phyloP scores from a whole-genome alignment of 2,329 filamentous ascomycete genomes.

The Penicillium paneum region DNA sequence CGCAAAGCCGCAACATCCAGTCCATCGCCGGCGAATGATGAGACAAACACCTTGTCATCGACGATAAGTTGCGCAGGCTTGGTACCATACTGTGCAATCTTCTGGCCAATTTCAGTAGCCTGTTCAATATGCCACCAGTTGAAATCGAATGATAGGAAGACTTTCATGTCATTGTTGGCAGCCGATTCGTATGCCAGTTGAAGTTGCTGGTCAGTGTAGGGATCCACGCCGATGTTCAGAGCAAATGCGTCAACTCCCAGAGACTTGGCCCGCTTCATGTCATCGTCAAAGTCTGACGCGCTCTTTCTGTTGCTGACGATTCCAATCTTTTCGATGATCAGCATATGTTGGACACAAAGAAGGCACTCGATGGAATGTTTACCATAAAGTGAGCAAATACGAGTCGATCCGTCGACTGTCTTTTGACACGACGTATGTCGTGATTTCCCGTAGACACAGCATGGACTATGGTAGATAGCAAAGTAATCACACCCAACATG shows the following conservation, averaged over 20 bases:
- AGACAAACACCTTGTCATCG: conserved; percentile 51
- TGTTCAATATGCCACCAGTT: conserved; percentile 47
- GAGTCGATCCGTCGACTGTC: conserved; percentile 23
- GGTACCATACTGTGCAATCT: conserved; percentile 47
- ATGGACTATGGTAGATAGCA: neutral
- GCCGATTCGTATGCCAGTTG: conserved; percentile 50
- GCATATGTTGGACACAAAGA: too few species aligned
- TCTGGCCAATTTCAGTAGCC: conserved; percentile 43
- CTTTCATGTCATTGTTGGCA: conserved; percentile 48
- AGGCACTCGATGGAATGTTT: neutral
- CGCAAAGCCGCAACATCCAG: conserved; percentile 45
- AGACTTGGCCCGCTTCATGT: conserved; percentile 47
- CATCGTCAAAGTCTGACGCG: conserved; percentile 48
- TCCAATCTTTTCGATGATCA: conserved; percentile 38
- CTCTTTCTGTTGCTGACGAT: conserved; percentile 45
- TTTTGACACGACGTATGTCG: neutral
- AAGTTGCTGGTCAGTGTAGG: conserved; percentile 46
- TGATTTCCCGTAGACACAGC: neutral
- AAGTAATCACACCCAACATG: neutral
- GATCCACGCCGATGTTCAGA: conserved; percentile 50
- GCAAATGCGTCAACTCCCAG: conserved; percentile 50
- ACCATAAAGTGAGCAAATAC: conserved; percentile 48
- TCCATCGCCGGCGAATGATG: conserved; percentile 52
- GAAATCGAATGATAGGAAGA: conserved; percentile 58
- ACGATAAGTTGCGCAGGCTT: conserved; percentile 49